Evolutionary conservation across 257 asterid species (phyloP).

Genomic region (Solanum stenotomum): DNA sequence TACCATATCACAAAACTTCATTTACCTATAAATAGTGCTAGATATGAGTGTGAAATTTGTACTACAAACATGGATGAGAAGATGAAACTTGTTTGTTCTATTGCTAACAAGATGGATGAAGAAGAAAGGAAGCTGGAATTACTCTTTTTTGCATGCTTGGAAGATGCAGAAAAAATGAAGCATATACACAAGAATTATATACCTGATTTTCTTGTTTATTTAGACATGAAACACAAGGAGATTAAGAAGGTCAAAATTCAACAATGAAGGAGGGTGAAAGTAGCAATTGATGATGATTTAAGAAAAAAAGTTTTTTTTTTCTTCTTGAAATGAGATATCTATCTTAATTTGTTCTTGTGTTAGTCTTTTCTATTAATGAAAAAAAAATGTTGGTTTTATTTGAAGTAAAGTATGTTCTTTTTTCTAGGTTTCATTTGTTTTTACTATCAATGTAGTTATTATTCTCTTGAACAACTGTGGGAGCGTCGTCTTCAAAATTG

Average conservation of each 20-base stretch:
- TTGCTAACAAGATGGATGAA: not conserved
- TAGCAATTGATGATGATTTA: not conserved
- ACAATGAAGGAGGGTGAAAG: not conserved
- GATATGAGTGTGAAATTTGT: not conserved
- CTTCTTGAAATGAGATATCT: not conserved
- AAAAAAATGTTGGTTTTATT: no score
- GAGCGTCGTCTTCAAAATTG: no score
- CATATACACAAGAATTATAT: no score
- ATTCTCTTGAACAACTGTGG: no score
- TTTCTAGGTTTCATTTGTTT: no score
- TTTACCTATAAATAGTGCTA: not conserved
- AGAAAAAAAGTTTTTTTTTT: not conserved
- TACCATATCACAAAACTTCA: not conserved
- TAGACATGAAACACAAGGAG: not conserved
- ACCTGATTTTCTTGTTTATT: not conserved
- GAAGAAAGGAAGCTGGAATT: not conserved
- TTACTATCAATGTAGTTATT: no score
- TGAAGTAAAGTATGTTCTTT: no score
- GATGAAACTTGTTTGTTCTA: not conserved
- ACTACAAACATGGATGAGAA: not conserved
- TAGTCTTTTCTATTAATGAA: not conserved
- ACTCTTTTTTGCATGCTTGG: no score
- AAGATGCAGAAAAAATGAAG: no score
- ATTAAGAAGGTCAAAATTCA: not conserved
- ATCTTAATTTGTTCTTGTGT: not conserved